Evolutionary conservation across 2,329 filamentous ascomycete species (phyloP), one percentile per base, ranked within the genome.

Genomic region (Onygena corvina): DNA sequence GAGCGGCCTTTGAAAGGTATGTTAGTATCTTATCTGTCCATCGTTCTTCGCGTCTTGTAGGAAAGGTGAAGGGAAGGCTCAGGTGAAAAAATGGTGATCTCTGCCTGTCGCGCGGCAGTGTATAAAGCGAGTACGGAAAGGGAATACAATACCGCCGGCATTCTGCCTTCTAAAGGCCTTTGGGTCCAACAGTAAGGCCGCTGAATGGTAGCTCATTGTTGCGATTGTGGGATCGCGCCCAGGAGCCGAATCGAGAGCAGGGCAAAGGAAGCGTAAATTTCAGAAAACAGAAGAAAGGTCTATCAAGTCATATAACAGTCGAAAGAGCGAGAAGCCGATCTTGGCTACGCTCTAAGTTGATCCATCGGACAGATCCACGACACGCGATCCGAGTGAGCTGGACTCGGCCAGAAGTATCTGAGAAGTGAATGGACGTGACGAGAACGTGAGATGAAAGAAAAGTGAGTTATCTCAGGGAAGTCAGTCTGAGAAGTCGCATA

Each of bases 101-200:
- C 38, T 7, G 23, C 16, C 38, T 21, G 21, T 42, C 27, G 21
- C 38, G 23, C 38, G 16, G 4, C 21, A n/a, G 21, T 6, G 25
- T 12, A 23, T 16, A 29, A 18, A 29, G 5, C 14, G n/a, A 46
- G n/a, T 14, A n/a, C 9, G 7, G 46, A 27, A 16, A 47, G n/a
- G 20, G 35, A 16, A 29, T n/a, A n/a, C 9, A 42, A 35, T 56
- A 56, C 54, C 49, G 18, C 36, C 44, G 18, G 52, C 46, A 11
- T 48, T 14, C 47, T 63, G 62, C 52, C 64, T 66, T 52, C 60
- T 69, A 50, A 66, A 63, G 27, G 60, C 61, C 55, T 67, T 67
- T 12, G 70, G 69, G 54, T 72, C 63, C 50, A 71, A 57, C 25
- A 71, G 62, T 61, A 70, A 62, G 35, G 65, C 66, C 29, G 69